phyloP scores from a whole-genome alignment of 2,329 filamentous ascomycete genomes.

The Pyrenophora graminea region DNA sequence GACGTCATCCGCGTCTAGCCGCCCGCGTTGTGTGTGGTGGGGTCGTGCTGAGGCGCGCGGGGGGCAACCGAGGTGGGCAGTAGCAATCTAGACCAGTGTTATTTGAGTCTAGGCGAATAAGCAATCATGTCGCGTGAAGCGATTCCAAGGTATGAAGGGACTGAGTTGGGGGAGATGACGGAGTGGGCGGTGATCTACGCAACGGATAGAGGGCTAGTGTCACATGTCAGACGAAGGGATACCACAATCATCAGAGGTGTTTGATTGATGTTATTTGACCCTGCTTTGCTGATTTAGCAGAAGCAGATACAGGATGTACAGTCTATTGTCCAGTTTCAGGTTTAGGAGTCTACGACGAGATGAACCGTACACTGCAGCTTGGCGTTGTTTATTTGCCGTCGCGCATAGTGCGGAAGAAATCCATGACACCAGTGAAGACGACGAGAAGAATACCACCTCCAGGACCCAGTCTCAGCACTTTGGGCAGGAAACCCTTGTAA shows the following conservation, averaged over 20 bases:
- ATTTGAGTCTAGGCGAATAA: too few species aligned
- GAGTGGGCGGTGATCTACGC: too few species aligned
- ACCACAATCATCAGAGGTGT: too few species aligned
- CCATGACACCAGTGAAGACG: slow-evolving; percentile 85
- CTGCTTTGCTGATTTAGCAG: background rate
- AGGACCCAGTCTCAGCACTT: slow-evolving; percentile 79
- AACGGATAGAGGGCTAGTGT: too few species aligned
- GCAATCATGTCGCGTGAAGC: too few species aligned
- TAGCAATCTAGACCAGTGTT: too few species aligned
- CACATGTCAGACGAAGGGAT: too few species aligned
- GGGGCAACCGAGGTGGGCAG: too few species aligned
- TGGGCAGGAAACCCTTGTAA: slow-evolving; percentile 97
- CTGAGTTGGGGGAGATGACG: too few species aligned
- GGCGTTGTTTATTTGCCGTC: slow-evolving; percentile 34
- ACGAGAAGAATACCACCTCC: slow-evolving; percentile 77
- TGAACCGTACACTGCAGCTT: background rate
- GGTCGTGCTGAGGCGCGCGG: too few species aligned
- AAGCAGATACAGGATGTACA: background rate
- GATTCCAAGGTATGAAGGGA: too few species aligned
- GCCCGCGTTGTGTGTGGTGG: background rate
- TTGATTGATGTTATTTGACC: background rate
- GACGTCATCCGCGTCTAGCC: slow-evolving; percentile 30
- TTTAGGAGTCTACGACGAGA: background rate
- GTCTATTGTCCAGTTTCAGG: background rate
- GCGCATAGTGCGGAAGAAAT: slow-evolving; percentile 81